Base-by-base conservation (phyloP, 1,284 basidiomycete species). In the Tilletia indica region DNA sequence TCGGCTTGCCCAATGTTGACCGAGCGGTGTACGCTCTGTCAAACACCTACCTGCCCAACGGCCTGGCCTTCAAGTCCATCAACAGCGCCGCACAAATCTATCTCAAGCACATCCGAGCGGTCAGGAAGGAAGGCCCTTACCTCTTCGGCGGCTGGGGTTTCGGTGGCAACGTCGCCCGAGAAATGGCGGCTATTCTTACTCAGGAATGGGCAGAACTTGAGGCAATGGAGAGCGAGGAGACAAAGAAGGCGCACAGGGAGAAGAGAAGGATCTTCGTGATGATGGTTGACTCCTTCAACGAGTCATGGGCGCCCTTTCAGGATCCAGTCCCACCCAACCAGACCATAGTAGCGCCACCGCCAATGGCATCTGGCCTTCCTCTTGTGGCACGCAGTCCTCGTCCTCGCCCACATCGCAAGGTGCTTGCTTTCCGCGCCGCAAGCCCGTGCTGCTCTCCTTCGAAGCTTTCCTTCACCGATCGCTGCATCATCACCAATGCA, bases 91-190 rank as follows among this genome's bases (percentile, higher is more conserved):
- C 61, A 12, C 34, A 38, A 5, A 64, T 39, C 36, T 64, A 64
- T 16, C 61, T 64, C 61, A 39, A 64, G 36, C 61, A 64, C 12
- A 64, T 64, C 36, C 61, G 61, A 14, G 21, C 16, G 36, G n/a
- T 64, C 12, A 3, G 36, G 19, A 14, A 19, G 19, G 16, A 34
- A 12, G 36, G 61, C 0, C 61, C 61, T 14, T 64, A 39, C 36
- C 34, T 64, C 36, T 36, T 64, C 16, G 61, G 36, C 16, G 61
- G 61, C 16, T 64, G 61, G 61, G 36, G 61, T 36, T n/a, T 64
- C 61, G 61, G 61, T 21, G 61, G 61, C 61, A 64, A 64, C n/a
- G 36, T 64, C n/a, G 61, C 61, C 5, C 61, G 61, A 3, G 61
- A 64, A n/a, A 42, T 64, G 36, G 61, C 36, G 31, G 61, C 61